Evolutionary conservation across 1,139 yeast species (phyloP).

Genomic region (Taiozyma sp.): DNA sequence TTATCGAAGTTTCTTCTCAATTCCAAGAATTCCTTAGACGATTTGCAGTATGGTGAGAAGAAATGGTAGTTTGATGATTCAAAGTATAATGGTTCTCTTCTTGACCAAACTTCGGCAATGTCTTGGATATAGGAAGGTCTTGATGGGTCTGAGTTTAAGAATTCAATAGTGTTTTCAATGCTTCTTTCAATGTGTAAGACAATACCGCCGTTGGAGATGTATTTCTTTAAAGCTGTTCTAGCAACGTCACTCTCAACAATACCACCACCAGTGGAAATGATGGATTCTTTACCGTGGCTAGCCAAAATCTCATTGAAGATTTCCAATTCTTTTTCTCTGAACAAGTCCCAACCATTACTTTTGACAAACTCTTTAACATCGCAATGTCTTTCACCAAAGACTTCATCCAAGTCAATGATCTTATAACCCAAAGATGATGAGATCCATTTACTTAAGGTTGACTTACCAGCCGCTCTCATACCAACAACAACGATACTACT

Average conservation of each 20-base stretch:
- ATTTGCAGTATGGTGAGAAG: slow-evolving; percentile 68
- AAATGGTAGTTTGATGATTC: slow-evolving; percentile 77
- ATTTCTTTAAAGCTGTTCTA: slow-evolving; percentile 53
- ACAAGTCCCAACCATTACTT: slow-evolving; percentile 77
- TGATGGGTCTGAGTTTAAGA: slow-evolving; percentile 67
- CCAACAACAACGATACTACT: slow-evolving; percentile 74
- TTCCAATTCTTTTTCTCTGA: slow-evolving; percentile 64
- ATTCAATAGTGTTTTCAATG: slow-evolving; percentile 70
- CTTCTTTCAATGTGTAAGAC: slow-evolving; percentile 91
- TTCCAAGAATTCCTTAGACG: slow-evolving; percentile 46
- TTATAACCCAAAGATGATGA: slow-evolving; percentile 67
- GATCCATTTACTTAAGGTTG: slow-evolving; percentile 79
- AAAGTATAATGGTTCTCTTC: slow-evolving; percentile 75
- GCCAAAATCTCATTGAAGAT: slow-evolving; percentile 49
- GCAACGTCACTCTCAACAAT: slow-evolving; percentile 76
- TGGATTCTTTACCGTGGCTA: slow-evolving; percentile 42
- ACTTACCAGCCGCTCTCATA: slow-evolving; percentile 98
- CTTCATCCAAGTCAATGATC: slow-evolving; percentile 71
- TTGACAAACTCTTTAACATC: slow-evolving; percentile 66
- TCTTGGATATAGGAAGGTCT: slow-evolving; percentile 87
- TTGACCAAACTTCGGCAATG: slow-evolving; percentile 74
- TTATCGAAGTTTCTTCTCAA: slow-evolving; percentile 55
- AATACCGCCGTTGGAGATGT: slow-evolving; percentile 46
- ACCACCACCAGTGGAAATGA: slow-evolving; percentile 96
- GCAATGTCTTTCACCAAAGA: slow-evolving; percentile 50